Conservation (phyloP, 2,329 filamentous ascomycete genomes). For the Epichloe bromicola region DNA sequence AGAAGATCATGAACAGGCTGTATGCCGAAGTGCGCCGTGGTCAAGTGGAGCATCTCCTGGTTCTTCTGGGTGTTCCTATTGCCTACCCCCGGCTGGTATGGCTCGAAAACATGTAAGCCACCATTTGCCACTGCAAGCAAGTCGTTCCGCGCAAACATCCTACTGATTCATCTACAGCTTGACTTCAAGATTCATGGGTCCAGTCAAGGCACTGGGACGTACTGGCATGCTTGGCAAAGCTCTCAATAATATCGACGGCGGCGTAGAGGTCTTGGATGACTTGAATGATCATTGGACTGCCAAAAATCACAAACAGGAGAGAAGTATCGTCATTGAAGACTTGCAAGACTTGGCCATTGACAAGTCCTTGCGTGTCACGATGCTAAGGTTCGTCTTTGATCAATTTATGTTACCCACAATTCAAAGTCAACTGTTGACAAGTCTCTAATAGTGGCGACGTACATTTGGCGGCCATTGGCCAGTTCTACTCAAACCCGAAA, state of each 20-base stretch:
- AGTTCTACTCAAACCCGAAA: slow-evolving; percentile 89
- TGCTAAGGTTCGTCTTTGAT: slow-evolving; percentile 47
- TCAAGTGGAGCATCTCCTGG: slow-evolving; percentile 78
- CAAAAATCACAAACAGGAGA: slow-evolving; percentile 84
- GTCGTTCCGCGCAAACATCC: neutral
- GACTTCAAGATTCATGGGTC: slow-evolving; percentile 75
- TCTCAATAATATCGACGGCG: slow-evolving; percentile 81
- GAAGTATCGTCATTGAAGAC: slow-evolving; percentile 76
- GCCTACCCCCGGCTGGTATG: slow-evolving; percentile 65
- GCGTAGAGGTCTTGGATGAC: slow-evolving; percentile 83
- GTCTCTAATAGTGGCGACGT: slow-evolving; percentile 60
- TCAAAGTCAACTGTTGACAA: neutral
- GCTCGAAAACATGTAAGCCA: slow-evolving; percentile 54
- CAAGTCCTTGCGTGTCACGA: slow-evolving; percentile 82
- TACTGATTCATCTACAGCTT: slow-evolving; percentile 36
- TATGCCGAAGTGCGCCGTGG: slow-evolving; percentile 72
- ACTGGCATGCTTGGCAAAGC: slow-evolving; percentile 68
- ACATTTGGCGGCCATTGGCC: slow-evolving; percentile 80
- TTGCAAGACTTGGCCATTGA: slow-evolving; percentile 87
- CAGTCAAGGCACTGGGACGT: slow-evolving; percentile 77
- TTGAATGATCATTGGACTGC: slow-evolving; percentile 96
- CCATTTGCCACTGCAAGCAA: neutral
- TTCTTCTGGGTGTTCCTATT: slow-evolving; percentile 72
- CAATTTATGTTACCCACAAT: neutral
- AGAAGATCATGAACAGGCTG: slow-evolving; percentile 74